Evolutionary conservation across 371 early-diverging fungal genomes (phyloP), one percentile per base, ranked within the genome.

Genomic region (Conidiobolus incongruus): DNA sequence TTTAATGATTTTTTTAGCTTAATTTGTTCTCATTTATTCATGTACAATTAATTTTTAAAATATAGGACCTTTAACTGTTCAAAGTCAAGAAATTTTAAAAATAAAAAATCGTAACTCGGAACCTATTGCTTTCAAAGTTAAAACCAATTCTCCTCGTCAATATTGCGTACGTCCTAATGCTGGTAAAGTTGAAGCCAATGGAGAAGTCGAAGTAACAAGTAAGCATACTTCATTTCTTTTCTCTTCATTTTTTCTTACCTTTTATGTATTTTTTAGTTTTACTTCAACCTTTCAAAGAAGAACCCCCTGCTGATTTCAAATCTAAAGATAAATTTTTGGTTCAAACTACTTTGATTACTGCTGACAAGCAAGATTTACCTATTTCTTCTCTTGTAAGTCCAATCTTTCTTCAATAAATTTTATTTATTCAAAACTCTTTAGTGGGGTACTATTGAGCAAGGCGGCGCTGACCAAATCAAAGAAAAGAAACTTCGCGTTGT

Each of bases 91-190:
- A 51, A 54, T 54, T 12, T 62, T 89, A 35, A 49, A 50, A 19
- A 62, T 92, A 47, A 61, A 56, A 33, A 92, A 92, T 64, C 58
- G 66, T 22, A 65, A 70, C 44, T 61, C 66, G 47, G 50, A 63
- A 31, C 68, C 82, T 0, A 62, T 81, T 28, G 77, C 82, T 10
- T 97, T 90, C 65, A 94, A 97, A 61, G 84, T 97, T 55, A 93
- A 93, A 55, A 97, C 98, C 3, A 97, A 95, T 6, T 87, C 90
- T 0, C 98, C 98, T 17, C 89, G 89, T 60, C 84, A 86, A 56
- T 97, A 93, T 59, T 88, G 86, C 52, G 88, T 97, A 29, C 75
- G 91, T 22, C 95, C 97, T 38, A 97, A 93, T 65, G 72, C 84
- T 28, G 94, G 94, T 17, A 60, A 72, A 36, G 67, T 97, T 41